Evolutionary conservation across 2,329 filamentous ascomycete species (phyloP).

Genomic region (Cordyceps tenuipes): DNA sequence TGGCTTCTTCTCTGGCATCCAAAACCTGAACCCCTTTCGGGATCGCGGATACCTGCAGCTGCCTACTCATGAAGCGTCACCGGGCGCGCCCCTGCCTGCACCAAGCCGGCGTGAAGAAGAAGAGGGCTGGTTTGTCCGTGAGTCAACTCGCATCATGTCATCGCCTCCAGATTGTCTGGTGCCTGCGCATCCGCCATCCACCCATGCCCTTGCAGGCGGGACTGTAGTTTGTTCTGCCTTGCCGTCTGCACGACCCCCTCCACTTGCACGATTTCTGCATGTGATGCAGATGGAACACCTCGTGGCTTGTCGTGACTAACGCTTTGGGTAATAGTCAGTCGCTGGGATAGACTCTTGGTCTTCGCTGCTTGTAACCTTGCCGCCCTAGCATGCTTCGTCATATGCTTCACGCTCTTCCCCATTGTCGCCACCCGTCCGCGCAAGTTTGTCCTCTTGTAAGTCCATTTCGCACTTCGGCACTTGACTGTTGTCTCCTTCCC

Average conservation of each 20-base stretch:
- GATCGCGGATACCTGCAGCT: slow-evolving; percentile 82
- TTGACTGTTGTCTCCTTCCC: background rate
- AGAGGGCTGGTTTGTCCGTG: slow-evolving; percentile 90
- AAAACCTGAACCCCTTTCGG: slow-evolving; percentile 81
- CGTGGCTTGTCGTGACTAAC: slow-evolving; percentile 33
- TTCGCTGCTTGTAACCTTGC: slow-evolving; percentile 88
- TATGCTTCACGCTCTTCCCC: slow-evolving; percentile 86
- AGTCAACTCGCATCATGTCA: slow-evolving; percentile 37
- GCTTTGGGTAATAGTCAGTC: slow-evolving; percentile 60
- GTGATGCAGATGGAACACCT: slow-evolving; percentile 36
- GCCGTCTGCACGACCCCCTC: slow-evolving; percentile 23
- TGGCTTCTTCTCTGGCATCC: slow-evolving; percentile 71
- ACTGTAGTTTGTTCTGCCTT: slow-evolving; percentile 40
- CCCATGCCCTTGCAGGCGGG: slow-evolving; percentile 24
- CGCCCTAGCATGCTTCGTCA: slow-evolving; percentile 83
- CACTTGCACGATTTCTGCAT: slow-evolving; percentile 25
- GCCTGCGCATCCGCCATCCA: slow-evolving; percentile 14
- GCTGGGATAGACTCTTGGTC: slow-evolving; percentile 91
- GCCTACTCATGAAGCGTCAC: slow-evolving; percentile 65
- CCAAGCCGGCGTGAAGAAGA: slow-evolving; percentile 83
- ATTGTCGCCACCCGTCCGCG: slow-evolving; percentile 70
- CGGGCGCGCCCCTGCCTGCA: slow-evolving; percentile 79
- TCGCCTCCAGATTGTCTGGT: background rate
- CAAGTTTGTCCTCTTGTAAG: slow-evolving; percentile 97
- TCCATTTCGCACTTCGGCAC: slow-evolving; percentile 25